Base-by-base conservation (phyloP, 2,329 filamentous ascomycete species). In the Aspergillus piperis region DNA sequence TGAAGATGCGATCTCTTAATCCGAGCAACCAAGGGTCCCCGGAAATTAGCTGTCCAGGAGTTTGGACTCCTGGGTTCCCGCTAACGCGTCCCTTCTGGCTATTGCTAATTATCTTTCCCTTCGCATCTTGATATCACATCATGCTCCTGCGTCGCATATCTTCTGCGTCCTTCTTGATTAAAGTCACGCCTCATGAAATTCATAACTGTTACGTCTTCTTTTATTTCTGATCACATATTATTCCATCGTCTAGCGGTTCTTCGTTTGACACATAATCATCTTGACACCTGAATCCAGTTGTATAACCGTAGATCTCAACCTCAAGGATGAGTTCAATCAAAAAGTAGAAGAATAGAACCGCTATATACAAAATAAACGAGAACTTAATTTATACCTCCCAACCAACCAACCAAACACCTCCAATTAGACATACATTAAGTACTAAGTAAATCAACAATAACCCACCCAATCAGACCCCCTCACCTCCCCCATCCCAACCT, bases 101-200 rank as follows among this genome's bases (percentile, higher is more conserved):
- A 64, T 66, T 39, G 57, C 60, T 51, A 56, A 57, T 52, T 57
- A 47, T 44, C 55, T 60, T 50, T 52, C 49, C 47, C 21, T 32
- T 19, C 47, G 8, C 6, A 19, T 27, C 47, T 49, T 25, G 47
- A 59, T 64, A 57, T 59, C 54, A 60, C 59, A 64, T 62, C 64
- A 36, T 36, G 56, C 64, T 61, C 56, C 41, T 62, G 61, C 57
- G 60, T 66, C 66, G 64, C 68, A 70, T 68, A 19, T 50, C 47
- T 60, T 66, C 62, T 62, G 66, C 69, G 66, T 69, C 69, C 64
- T 68, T 65, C 66, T 70, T 71, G 68, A 68, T 65, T 68, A 70
- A 68, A 74, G 65, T 75, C 66, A 75, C 70, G 72, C 70, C 69
- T 74, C 72, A 74, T 73, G 72, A 74, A 73, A 70, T 59, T 62